Base-by-base conservation (phyloP, 129 eudicot species). In the Calendula officinalis region DNA sequence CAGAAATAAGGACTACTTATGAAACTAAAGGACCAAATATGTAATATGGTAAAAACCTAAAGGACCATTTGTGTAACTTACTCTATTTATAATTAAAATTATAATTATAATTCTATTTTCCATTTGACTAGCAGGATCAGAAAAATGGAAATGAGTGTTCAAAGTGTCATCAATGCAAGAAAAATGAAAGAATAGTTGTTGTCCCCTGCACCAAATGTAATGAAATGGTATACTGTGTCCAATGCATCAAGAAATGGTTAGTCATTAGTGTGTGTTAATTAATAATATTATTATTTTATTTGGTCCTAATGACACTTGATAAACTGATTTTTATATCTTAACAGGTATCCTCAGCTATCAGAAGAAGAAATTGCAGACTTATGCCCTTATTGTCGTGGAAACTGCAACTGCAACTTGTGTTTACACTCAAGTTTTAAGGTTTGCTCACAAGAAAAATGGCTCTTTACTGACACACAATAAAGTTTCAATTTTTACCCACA, bases 91-190 rank as follows among this genome's bases (percentile, higher is more conserved):
- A 22, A 61, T 51, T 72, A 36, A 34, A 55, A 64, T 55, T 22
- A 22, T 22, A 22, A 22, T 22, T 22, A 22, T 22, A 22, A 22
- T 22, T 22, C 30, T 22, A 22, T 22, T 22, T 22, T 0, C 30
- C 30, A 22, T 22, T 22, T 22, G 30, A 22, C 44, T 47, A 56
- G 7, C 72, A 65, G 72, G 67, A 65, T 35, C 64, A 74, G 90
- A 68, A 66, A 66, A 64, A 57, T 35, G 69, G 45, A 33, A 48
- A 80, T 64, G 69, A 82, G 62, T 44, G 35, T 27, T 27, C 43
- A 4, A 79, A 51, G 49, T 91, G 98, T 69, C 98, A 91, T 61
- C 98, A 91, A 56, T 91, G 98, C 54, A 77, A 47, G 67, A 87
- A 81, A 63, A 75, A 44, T 22, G 90, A 82, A 13, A 82, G 94